Percentiles rank a stretch among this genome's conserved stretches.
Conservation (phyloP, 306 rosid species). For the Fragaria nilgerrensis region DNA sequence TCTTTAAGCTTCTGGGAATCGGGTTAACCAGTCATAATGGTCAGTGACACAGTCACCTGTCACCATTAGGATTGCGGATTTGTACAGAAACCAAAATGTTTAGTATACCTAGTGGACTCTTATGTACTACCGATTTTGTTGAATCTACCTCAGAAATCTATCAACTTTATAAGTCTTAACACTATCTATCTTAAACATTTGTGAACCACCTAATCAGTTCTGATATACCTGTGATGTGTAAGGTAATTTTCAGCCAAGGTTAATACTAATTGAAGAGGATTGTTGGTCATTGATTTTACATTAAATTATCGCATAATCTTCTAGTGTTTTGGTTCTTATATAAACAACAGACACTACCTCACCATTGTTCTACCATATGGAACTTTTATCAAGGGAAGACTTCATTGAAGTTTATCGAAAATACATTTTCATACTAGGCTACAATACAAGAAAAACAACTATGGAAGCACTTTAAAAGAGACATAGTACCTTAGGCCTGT, state of each 20-base stretch:
- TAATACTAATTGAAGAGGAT: background rate
- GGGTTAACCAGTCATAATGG: background rate
- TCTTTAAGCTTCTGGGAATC: slow-evolving; percentile 1
- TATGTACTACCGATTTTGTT: background rate
- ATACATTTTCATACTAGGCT: slow-evolving; percentile 17
- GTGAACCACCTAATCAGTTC: background rate
- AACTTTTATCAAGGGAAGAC: slow-evolving; percentile 2
- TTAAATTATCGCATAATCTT: background rate
- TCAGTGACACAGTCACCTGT: background rate
- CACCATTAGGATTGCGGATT: background rate
- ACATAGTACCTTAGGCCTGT: slow-evolving; percentile 36
- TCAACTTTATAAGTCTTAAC: background rate
- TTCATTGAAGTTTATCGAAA: slow-evolving; percentile 7
- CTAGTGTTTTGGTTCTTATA: background rate
- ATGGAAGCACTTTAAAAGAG: background rate
- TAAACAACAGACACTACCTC: background rate
- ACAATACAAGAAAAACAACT: slow-evolving; percentile 15
- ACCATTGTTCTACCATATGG: background rate
- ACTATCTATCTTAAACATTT: background rate
- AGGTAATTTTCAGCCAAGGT: background rate
- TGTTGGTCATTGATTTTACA: background rate
- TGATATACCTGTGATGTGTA: background rate
- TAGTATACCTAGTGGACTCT: background rate
- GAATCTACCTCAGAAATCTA: background rate
- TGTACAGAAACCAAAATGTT: slow-evolving; percentile 8